Base-by-base conservation (phyloP, 306 rosid species). In the Castanospermum australe region DNA sequence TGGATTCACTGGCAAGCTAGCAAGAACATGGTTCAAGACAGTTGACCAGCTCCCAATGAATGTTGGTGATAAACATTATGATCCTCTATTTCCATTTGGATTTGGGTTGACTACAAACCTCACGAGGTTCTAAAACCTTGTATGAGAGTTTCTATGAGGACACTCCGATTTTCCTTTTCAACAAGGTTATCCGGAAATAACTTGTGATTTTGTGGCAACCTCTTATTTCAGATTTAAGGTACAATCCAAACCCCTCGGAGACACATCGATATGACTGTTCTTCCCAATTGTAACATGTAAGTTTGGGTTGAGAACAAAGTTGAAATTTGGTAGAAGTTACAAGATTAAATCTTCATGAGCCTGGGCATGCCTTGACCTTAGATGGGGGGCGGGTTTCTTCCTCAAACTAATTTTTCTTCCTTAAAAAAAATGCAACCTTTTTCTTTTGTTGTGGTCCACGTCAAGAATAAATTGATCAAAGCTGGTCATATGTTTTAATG, bases 1-100 rank as follows among this genome's bases (percentile, higher is more conserved):
- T 35, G 93, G 92, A 69, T 93, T 93, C 87, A 84, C 87, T 4
- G 93, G 98, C 39, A 91, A 93, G 87, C 85, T 93, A 28, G 97
- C 97, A 13, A 89, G 86, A 13, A 93, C 97, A 24, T 93, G 98
- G 98, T 90, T 91, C 87, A 90, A 93, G 85, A 74, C 86, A 13
- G 88, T 88, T 9, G 86, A 93, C 65, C 97, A 93, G 75, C 97
- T 93, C 21, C 95, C 98, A 0, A 91, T 93, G 95, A 90, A 88
- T 68, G 92, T 89, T 9, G 97, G 93, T 6, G 98, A 93, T 69
- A 32, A 78, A 56, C 90, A 91, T 80, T 93, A 89, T 66, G 93
- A 93, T 71, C 95, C 95, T 68, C 76, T 91, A 2, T 89, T 88
- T 81, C 90, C 97, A 9, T 93, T 93, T 75, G 95, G 93, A 20